A percentile compares a stretch with the other conserved stretches of the same genome.
Conservation (phyloP, 805 yeast species). For the Starmera dryadoides region DNA sequence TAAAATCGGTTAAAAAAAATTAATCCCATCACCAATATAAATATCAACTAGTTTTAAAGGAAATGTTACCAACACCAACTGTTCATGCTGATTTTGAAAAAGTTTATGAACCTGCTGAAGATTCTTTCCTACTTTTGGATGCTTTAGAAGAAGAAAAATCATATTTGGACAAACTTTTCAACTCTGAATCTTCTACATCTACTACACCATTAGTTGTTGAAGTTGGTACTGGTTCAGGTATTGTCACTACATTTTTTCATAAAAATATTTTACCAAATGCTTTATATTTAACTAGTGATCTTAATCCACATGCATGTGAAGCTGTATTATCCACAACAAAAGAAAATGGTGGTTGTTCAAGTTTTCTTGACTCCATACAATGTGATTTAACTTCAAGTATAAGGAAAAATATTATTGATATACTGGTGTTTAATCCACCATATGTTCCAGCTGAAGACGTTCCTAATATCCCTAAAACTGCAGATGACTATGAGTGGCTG, state of each 20-base stretch:
- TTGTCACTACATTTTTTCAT: constrained; percentile 73
- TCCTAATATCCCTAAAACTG: constrained; percentile 48
- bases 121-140: constrained; percentile 79
- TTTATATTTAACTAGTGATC: constrained; percentile 62
- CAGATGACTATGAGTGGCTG: constrained; percentile 61
- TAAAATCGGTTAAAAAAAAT: too few relatives aligned
- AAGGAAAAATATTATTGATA: constrained; percentile 43
- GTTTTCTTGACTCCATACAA: constrained; percentile 41
- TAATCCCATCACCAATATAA: background rate
- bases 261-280: constrained; percentile 47
- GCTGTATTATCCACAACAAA: constrained; percentile 39
- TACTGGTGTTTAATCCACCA: constrained; percentile 89
- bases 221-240: constrained; percentile 89
- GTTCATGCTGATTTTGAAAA: constrained; percentile 53
- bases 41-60: background rate
- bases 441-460: constrained; percentile 85
- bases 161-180: constrained; percentile 25
- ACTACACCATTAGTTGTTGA: constrained; percentile 59
- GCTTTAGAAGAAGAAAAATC: constrained; percentile 56
- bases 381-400: constrained; percentile 51
- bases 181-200: background rate
- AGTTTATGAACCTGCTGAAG: constrained; percentile 95
- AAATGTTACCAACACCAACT: constrained; percentile 78
- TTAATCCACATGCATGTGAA: constrained; percentile 71
- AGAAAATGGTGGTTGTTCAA: constrained; percentile 21